Percentiles rank a stretch among this genome's conserved stretches.
These are phyloP conservation scores for Lasiodiplodia gonubiensis DNA, from an alignment of 2,329 filamentous ascomycete species.

Conservation along the genomic window DNA sequence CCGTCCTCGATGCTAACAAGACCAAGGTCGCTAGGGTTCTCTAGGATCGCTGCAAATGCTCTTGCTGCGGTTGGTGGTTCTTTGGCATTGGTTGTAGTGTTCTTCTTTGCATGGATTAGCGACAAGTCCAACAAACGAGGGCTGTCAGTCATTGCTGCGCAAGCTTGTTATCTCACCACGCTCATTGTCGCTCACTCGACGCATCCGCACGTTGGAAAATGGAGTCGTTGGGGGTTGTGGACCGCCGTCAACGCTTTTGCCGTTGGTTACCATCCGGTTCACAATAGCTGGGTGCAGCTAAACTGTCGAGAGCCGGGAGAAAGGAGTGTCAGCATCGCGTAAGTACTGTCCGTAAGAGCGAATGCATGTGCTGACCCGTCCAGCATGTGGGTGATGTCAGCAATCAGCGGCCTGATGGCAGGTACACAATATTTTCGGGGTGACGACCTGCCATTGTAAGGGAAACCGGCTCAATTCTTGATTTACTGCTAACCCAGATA, in stretches of 20 bases:
- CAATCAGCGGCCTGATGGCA: constrained; percentile 58
- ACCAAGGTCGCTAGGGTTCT: constrained; percentile 50
- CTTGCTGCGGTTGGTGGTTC: constrained; percentile 51
- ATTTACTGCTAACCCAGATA: neutral
- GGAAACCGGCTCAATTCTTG: too few relatives aligned
- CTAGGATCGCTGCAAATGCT: constrained; percentile 54
- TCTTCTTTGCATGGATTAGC: constrained; percentile 57
- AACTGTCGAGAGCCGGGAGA: constrained; percentile 57
- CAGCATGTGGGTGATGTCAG: constrained; percentile 57
- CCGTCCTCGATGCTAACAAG: neutral
- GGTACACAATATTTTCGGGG: constrained; percentile 58
- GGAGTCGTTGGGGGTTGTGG: constrained; percentile 59
- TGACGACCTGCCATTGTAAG: constrained; percentile 49
- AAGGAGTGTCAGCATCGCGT: constrained; percentile 57
- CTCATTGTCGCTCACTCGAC: constrained; percentile 50
- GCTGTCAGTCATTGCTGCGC: constrained; percentile 51
- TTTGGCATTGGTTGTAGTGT: constrained; percentile 55
- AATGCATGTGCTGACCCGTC: neutral
- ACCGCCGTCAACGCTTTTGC: constrained; percentile 58
- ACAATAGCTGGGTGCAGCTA: constrained; percentile 60
- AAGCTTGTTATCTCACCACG: constrained; percentile 53
- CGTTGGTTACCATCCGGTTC: constrained; percentile 60
- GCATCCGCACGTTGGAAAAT: constrained; percentile 54
- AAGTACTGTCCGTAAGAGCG: neutral
- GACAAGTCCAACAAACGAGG: constrained; percentile 55